Evolutionary conservation across 2,329 filamentous ascomycete genomes (phyloP), one percentile per base, ranked within the genome.

Genomic region (Claviceps spartinae): DNA sequence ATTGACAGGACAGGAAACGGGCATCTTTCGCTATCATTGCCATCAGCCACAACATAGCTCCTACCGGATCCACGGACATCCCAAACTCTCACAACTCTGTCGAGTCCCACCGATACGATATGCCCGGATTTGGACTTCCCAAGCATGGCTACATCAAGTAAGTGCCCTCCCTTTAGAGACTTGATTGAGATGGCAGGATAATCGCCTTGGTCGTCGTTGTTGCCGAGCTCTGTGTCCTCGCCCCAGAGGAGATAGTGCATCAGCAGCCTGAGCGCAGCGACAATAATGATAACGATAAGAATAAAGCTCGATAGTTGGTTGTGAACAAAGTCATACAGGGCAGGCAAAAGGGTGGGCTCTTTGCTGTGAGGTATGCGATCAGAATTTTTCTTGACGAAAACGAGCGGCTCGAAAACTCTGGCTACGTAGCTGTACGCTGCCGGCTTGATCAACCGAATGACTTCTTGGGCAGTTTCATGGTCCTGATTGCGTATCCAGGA

Each of bases 401-500:
- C 75, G 3, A 88, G 68, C 1, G 86, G 86, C 42, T 89, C 82
- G 61, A 85, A 87, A 1, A 90, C 83, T 45, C 78, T 77, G 22
- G 86, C 85, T 18, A 87, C 72, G 62, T 88, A 87, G 63, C 81
- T 85, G 60, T 86, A 76, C 1, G 81, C 78, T 51, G 76, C 72
- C 6, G 86, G 86, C 57, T 87, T 88, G 59, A 89, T 77, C 36
- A 86, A 77, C n/a, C 79, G 75, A 62, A 90, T 87, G 16, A 90
- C 77, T 61, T 90, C 86, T 40, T 77, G 78, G 2, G 85, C 86
- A 1, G 85, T 88, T 60, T 87, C 83, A 59, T 88, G 85, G 58
- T 90, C 86, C 63, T 90, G 86, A 52, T 88, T 73, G 26, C 78
- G 77, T 48, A 90, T 72, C 86, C 86, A 91, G 16, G 86, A 84